These are phyloP conservation scores for Debaryomyces udenii DNA, from an alignment of 1,139 yeast species.

Conservation along the genomic window DNA sequence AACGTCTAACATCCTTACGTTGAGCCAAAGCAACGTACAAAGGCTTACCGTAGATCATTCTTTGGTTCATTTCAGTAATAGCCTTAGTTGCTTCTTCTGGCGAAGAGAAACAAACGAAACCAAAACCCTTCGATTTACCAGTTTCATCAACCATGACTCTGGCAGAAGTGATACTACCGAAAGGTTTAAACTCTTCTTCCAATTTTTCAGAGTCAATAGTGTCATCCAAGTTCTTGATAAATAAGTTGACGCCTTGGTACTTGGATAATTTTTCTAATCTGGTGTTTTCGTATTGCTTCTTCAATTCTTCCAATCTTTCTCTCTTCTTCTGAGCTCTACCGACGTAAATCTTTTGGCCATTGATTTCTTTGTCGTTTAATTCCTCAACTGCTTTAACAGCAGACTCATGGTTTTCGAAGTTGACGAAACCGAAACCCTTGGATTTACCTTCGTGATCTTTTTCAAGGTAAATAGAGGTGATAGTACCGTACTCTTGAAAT, in stretches of 20 bases:
- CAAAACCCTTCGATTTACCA: conserved; percentile 97
- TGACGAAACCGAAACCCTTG: conserved; percentile 95
- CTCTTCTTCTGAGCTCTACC: conserved; percentile 99
- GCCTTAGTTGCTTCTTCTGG: conserved; percentile 99
- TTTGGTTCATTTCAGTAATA: conserved; percentile 97
- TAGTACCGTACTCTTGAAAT: conserved; percentile 74
- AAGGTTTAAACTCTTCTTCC: conserved; percentile 89
- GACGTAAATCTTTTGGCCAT: conserved; percentile 86
- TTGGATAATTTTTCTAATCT: conserved; percentile 91
- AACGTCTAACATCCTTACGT: conserved; percentile 97
- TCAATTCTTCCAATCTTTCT: conserved; percentile 96
- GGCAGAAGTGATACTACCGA: conserved; percentile 94
- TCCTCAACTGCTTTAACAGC: conserved; percentile 93
- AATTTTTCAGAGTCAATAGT: conserved; percentile 87
- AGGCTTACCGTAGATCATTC: conserved; percentile 95
- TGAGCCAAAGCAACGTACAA: conserved; percentile 98
- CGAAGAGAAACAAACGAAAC: conserved; percentile 95
- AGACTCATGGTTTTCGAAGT: conserved; percentile 82
- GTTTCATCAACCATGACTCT: conserved; percentile 95
- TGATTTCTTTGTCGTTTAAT: conserved; percentile 83
- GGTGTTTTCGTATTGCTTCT: conserved; percentile 91
- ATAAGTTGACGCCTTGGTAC: conserved; percentile 97
- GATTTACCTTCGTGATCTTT: conserved; percentile 87
- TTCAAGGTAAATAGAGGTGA: conserved; percentile 85
- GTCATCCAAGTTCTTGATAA: conserved; percentile 96